Evolutionary conservation across 768 basidiomycete species (phyloP), one percentile per base, ranked within the genome.

Genomic region (Mycena sanguinolenta): DNA sequence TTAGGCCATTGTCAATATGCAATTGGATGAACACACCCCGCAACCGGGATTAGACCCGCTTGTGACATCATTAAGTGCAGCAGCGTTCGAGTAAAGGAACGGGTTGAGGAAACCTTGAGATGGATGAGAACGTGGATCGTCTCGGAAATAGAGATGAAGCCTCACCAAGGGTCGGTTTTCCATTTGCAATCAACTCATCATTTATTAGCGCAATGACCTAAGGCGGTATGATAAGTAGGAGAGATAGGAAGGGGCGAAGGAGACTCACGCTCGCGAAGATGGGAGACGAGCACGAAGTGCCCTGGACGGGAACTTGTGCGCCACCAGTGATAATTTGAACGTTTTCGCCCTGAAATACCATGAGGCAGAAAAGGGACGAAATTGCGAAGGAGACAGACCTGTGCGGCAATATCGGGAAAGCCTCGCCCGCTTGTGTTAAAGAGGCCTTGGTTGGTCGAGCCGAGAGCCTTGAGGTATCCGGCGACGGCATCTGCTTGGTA

Each of bases 391-490:
- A 46, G 21, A 1, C 44, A 46, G 4, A n/a, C 44, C 44, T 46
- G 63, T 16, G 71, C 67, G 23, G 67, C 62, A 27, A 73, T 67
- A 13, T 73, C 67, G 28, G 84, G 84, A 77, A 79, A 84, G 2
- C 65, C 82, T 34, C 82, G 80, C 10, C 82, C 82, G 30, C 59
- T 60, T 23, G 70, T 39, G 74, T 79, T 81, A 75, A 80, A 83
- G 49, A 73, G 69, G 28, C 83, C 82, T 1, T 64, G 36, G 75
- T 82, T 79, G 19, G 77, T 69, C 44, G 28, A 38, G 34, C 71
- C 71, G 27, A 69, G 67, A 27, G 27, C 28, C 4, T n/a, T 49
- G 77, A 76, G 59, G 69, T 79, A 84, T 6, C 52, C 27, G 2
- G 57, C 32, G 28, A 83, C 82, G 13, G 76, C 78, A 0, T 52